Percentiles rank a stretch among this genome's conserved stretches.
Evolutionary conservation across 2,329 filamentous ascomycete species (phyloP).

Genomic region (Daldinia eschscholtzii): DNA sequence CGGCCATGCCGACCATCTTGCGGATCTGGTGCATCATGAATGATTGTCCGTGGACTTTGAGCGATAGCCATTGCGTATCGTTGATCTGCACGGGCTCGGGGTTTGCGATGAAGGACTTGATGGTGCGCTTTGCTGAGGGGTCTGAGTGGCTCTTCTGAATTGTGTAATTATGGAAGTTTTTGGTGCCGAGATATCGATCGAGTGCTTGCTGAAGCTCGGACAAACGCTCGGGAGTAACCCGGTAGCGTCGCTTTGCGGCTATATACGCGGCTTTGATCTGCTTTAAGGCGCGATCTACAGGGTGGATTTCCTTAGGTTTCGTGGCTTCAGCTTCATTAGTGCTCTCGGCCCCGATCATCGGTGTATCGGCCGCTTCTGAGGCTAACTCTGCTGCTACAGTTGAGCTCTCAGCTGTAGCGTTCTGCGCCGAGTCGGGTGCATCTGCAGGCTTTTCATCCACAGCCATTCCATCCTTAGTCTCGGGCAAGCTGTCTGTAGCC

Average conservation of each 20-base stretch:
- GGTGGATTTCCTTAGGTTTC: slow-evolving; percentile 59
- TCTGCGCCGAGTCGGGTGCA: slow-evolving; percentile 25
- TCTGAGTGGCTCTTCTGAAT: slow-evolving; percentile 87
- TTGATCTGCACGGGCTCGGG: slow-evolving; percentile 83
- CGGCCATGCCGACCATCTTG: slow-evolving; percentile 97
- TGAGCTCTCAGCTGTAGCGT: slow-evolving; percentile 18
- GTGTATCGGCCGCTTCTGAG: slow-evolving; percentile 44
- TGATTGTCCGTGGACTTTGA: slow-evolving; percentile 96
- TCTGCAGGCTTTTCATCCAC: slow-evolving; percentile 16
- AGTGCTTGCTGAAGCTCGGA: slow-evolving; percentile 81
- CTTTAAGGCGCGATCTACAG: slow-evolving; percentile 75
- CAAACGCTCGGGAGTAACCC: slow-evolving; percentile 79
- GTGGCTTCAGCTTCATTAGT: slow-evolving; percentile 39
- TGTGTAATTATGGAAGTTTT: slow-evolving; percentile 98
- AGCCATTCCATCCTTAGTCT: slow-evolving; percentile 27
- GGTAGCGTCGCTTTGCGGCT: slow-evolving; percentile 85
- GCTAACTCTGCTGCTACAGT: slow-evolving; percentile 35
- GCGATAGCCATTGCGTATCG: slow-evolving; percentile 92
- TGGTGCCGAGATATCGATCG: slow-evolving; percentile 81
- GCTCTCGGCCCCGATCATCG: slow-evolving; percentile 34
- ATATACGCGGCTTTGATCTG: slow-evolving; percentile 86
- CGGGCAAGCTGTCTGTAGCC: slow-evolving; percentile 27
- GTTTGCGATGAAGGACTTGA: slow-evolving; percentile 90
- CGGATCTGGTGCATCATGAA: slow-evolving; percentile 99
- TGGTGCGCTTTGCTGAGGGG: slow-evolving; percentile 87